Percentiles rank a stretch among this genome's conserved stretches.
These are phyloP conservation scores for Hydnomerulius pinastri DNA, from an alignment of 768 basidiomycete species.

Conservation along the genomic window DNA sequence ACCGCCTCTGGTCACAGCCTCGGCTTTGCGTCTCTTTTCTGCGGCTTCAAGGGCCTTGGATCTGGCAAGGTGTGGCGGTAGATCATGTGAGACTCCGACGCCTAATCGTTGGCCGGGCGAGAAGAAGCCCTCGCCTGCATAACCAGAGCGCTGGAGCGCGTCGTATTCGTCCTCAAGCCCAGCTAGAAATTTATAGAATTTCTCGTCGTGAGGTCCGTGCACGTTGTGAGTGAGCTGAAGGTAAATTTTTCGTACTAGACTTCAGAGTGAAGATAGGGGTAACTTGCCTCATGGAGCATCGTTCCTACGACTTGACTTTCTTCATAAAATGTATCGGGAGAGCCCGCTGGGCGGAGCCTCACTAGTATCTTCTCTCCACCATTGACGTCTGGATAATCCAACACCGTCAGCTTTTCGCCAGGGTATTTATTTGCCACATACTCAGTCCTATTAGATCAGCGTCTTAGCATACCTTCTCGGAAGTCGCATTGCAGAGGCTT, in stretches of 20 bases:
- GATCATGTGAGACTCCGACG: conserved; percentile 62
- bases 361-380: conserved; percentile 81
- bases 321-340: conserved; percentile 69
- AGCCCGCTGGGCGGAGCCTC: conserved; percentile 71
- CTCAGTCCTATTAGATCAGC: conserved; percentile 34
- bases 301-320: conserved; percentile 77
- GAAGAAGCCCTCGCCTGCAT: conserved; percentile 90
- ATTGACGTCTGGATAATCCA: conserved; percentile 59
- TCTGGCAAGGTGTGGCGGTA: conserved; percentile 65
- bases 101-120: conserved; percentile 73
- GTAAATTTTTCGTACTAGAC: neutral
- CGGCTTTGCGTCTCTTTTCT: conserved; percentile 61
- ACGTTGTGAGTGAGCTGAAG: conserved; percentile 83
- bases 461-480: conserved; percentile 7
- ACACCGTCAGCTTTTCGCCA: conserved; percentile 10
- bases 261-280: neutral
- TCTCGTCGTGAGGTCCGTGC: conserved; percentile 88
- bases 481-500: conserved; percentile 22
- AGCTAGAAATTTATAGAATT: conserved; percentile 72
- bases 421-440: conserved; percentile 23
- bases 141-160: conserved; percentile 74
- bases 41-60: conserved; percentile 76
- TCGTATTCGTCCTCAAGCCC: conserved; percentile 86
- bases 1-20: conserved; percentile 48
- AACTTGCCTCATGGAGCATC: conserved; percentile 85